These are phyloP conservation scores for Mariannaea sp. DNA, from an alignment of 2,329 filamentous ascomycete genomes.

Conservation along the genomic window DNA sequence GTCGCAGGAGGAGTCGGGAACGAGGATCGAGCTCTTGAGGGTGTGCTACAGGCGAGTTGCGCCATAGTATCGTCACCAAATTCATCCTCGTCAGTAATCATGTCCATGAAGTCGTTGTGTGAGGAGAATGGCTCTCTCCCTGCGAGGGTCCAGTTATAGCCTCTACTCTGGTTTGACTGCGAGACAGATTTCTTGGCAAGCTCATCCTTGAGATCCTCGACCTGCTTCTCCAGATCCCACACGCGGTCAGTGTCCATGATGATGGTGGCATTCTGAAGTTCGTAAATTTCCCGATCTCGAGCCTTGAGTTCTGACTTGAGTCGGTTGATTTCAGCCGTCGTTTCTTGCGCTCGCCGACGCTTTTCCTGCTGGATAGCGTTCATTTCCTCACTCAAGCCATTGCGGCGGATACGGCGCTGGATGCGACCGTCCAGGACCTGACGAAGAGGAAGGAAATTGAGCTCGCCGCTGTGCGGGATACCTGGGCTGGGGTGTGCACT, in stretches of 20 bases:
- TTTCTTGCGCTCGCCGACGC: constrained; percentile 44
- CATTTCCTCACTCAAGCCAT: constrained; percentile 63
- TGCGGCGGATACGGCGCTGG: constrained; percentile 60
- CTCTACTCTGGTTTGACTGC: constrained; percentile 33
- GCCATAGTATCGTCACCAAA: constrained; percentile 59
- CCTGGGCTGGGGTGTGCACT: constrained; percentile 23
- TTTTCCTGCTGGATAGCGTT: constrained; percentile 56
- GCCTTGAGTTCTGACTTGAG: constrained; percentile 55
- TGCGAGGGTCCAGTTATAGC: constrained; percentile 57
- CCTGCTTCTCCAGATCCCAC: constrained; percentile 48
- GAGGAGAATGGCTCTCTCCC: constrained; percentile 52
- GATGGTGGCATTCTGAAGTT: constrained; percentile 56
- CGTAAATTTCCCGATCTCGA: constrained; percentile 58
- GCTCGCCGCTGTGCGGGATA: constrained; percentile 44
- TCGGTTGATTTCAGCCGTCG: constrained; percentile 53
- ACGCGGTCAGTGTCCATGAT: constrained; percentile 53
- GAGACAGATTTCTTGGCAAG: constrained; percentile 35
- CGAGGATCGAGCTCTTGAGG: constrained; percentile 49
- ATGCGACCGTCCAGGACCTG: constrained; percentile 62
- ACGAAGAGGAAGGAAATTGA: constrained; percentile 51
- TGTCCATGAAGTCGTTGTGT: constrained; percentile 51
- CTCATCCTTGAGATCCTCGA: constrained; percentile 44
- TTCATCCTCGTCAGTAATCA: constrained; percentile 43
- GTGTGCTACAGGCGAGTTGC: constrained; percentile 58
- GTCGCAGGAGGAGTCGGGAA: constrained; percentile 62